These are phyloP conservation scores for Litchi chinensis DNA, from an alignment of 345 rosid genomes.

Conservation along the genomic window DNA sequence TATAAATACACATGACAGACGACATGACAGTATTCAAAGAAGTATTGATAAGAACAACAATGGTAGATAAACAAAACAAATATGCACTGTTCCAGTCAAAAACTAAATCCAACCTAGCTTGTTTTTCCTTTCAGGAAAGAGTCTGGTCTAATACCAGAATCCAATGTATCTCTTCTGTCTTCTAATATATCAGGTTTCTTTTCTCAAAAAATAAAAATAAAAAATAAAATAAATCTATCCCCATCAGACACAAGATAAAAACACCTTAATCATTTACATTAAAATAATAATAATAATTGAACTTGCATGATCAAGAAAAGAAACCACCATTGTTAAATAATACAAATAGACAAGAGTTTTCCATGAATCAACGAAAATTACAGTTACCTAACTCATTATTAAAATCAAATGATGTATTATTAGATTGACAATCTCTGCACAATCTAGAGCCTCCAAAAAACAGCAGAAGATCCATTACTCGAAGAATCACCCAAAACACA, in stretches of 20 bases:
- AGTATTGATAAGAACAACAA: conserved; percentile 12
- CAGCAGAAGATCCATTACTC: conserved; percentile 11
- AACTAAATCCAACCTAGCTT: conserved; percentile 28
- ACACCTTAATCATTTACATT: conserved; percentile 28
- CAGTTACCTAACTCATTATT: conserved; percentile 24
- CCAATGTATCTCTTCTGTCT: no score
- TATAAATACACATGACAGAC: conserved; percentile 7
- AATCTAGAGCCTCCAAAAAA: conserved; percentile 4
- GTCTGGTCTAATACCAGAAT: no score
- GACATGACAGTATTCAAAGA: conserved; percentile 13
- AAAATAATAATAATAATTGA: conserved; percentile 25
- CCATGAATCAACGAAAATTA: conserved; percentile 42
- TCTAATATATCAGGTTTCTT: no score
- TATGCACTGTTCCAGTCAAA: conserved; percentile 47
- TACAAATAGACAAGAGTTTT: conserved; percentile 42
- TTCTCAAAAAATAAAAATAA: no score
- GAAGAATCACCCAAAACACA: conserved; percentile 19
- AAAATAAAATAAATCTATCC: conserved; percentile 30
- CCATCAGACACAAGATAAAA: conserved; percentile 27
- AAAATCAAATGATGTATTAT: conserved; percentile 16
- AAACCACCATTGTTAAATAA: conserved; percentile 28
- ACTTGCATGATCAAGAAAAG: conserved; percentile 24
- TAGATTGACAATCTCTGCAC: conserved; percentile 15
- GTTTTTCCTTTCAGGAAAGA: no score
- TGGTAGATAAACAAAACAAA: conserved; percentile 32